Evolutionary conservation across 495 filamentous ascomycete genomes (phyloP).

Genomic region (Penicillium ochrochloron): DNA sequence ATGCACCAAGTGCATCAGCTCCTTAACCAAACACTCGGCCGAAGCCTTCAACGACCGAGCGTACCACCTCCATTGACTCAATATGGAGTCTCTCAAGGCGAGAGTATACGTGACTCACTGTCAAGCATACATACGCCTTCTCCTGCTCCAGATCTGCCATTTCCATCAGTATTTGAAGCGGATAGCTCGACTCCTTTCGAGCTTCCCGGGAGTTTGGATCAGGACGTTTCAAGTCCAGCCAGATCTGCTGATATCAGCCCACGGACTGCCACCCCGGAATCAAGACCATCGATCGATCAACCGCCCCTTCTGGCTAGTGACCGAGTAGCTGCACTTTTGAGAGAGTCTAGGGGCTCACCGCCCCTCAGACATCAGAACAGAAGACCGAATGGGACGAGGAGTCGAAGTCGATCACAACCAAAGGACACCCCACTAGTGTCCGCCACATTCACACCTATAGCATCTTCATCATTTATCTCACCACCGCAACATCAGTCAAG

Average conservation of each 20-base stretch:
- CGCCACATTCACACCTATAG: slow-evolving; percentile 5
- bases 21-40: slow-evolving; percentile 11
- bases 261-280: background rate
- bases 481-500: background rate
- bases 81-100: background rate
- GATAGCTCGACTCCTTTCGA: slow-evolving; percentile 25
- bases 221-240: slow-evolving; percentile 21
- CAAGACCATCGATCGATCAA: background rate
- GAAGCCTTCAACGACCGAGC: slow-evolving; percentile 6
- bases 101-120: background rate
- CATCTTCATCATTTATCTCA: slow-evolving; percentile 5
- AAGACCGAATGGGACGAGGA: background rate
- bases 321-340: background rate
- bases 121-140: background rate
- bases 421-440: background rate
- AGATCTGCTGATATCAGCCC: background rate
- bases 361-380: background rate
- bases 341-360: background rate
- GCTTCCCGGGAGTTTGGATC: slow-evolving; percentile 35
- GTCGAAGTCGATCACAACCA: slow-evolving; percentile 1
- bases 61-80: background rate
- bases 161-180: background rate
- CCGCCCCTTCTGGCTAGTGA: background rate
- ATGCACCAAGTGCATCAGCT: slow-evolving; percentile 28
- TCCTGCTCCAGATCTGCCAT: background rate